Base-by-base conservation (phyloP, 1,284 basidiomycete species). In the Trichosporon coremiiforme region DNA sequence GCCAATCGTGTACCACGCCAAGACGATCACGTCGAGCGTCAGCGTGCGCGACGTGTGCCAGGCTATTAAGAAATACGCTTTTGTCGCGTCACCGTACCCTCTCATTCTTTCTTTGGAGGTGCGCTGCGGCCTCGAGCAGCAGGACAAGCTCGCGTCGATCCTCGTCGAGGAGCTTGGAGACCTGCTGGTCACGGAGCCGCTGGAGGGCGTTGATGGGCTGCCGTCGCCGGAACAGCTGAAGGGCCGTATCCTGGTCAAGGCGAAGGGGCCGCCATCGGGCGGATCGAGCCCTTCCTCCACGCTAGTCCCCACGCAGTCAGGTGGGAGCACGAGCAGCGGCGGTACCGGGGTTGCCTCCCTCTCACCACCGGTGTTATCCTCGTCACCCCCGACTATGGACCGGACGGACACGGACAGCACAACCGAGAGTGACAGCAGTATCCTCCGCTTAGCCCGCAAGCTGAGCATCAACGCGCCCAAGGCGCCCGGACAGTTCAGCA, bases 71-170 rank as follows among this genome's bases (percentile, higher is more conserved):
- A 93, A 93, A 80, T 98, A 98, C 78, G 95, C 93, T 0, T 99
- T 99, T 79, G 89, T 93, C 45, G 88, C 92, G 0, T 97, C 94
- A 1, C 93, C 94, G 0, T 98, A 95, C 80, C 96, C 96, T 0
- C 86, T 99, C 76, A 92, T 99, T 79, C 90, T 99, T 73, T 97
- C 94, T 10, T 91, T 95, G 20, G 96, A 99, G 84, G 88, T 98
- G 0, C 95, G 98, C 78, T 97, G 94, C 80, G 86, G 88, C 0
- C 76, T 94, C 3, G 82, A 87, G 22, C 94, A 97, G 82, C 96
- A 99, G 81, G 91, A 92, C 64, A 86, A 87, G 79, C 87, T 98
- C 31, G 94, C 90, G 0, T 79, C 85, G 1, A 93, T 96, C 72
- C 90, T 99, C 87, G 86, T 82, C 15, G 88, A 90, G 38, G 89